These are phyloP conservation scores for Barbarea vulgaris DNA, from an alignment of 345 rosid genomes.

Conservation along the genomic window DNA sequence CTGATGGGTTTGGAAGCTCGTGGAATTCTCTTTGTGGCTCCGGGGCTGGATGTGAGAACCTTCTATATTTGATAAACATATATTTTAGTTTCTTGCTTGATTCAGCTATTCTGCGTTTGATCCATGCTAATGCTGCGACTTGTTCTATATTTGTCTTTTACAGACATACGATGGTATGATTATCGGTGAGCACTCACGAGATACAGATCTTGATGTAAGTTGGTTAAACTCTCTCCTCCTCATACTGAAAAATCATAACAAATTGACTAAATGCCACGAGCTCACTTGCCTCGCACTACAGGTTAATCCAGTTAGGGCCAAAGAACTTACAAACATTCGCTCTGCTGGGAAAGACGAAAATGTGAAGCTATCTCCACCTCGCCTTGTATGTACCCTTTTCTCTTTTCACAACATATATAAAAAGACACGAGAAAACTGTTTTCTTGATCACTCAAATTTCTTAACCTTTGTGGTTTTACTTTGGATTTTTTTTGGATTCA, in stretches of 20 bases:
- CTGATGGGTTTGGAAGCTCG: slow-evolving; percentile 93
- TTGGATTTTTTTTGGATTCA: slow-evolving; percentile 40
- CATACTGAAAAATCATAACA: background rate
- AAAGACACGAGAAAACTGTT: background rate
- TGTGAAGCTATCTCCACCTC: slow-evolving; percentile 92
- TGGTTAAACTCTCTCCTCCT: slow-evolving; percentile 3
- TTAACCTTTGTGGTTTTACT: background rate
- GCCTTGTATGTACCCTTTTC: slow-evolving; percentile 56
- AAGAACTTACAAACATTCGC: slow-evolving; percentile 84
- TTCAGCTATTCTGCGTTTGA: slow-evolving; percentile 3
- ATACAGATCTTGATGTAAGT: slow-evolving; percentile 94
- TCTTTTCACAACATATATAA: slow-evolving; percentile 3
- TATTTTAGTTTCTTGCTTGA: background rate
- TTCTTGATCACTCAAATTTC: background rate
- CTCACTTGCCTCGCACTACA: slow-evolving; percentile 42
- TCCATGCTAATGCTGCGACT: slow-evolving; percentile 11
- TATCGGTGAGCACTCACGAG: slow-evolving; percentile 96
- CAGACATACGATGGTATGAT: slow-evolving; percentile 99
- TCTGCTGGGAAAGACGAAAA: slow-evolving; percentile 86
- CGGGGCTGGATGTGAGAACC: slow-evolving; percentile 82
- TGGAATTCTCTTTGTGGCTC: slow-evolving; percentile 81
- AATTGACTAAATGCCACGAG: slow-evolving; percentile 13
- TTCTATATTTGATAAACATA: background rate
- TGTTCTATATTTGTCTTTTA: slow-evolving; percentile 27
- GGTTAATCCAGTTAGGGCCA: slow-evolving; percentile 87